Percentiles rank a stretch among this genome's conserved stretches.
These are phyloP conservation scores for Trichophyton equinum DNA, from an alignment of 2,329 filamentous ascomycete genomes.

Conservation along the genomic window DNA sequence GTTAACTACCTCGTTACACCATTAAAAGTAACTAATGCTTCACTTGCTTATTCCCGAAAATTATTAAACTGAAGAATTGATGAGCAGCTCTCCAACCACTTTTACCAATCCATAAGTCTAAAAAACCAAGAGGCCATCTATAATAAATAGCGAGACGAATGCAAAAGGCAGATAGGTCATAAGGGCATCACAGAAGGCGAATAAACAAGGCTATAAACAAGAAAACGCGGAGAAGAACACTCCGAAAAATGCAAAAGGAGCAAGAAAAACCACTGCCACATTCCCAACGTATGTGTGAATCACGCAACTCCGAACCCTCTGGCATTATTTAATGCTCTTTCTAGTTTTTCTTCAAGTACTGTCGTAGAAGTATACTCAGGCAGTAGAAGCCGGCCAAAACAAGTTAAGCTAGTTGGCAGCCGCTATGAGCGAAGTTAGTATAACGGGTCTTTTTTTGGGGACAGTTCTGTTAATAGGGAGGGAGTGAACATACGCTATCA, in stretches of 20 bases:
- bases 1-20: not conserved
- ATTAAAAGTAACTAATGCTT: not conserved
- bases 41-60: not conserved
- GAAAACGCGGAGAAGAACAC: not conserved
- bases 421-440: slow-evolving; percentile 20
- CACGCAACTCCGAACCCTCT: slow-evolving; percentile 78
- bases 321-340: slow-evolving; percentile 76
- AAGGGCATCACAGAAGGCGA: not conserved
- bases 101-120: not conserved
- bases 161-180: not conserved
- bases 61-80: not conserved
- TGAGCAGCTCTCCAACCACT: not conserved
- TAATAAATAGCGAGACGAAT: not conserved
- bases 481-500: slow-evolving; percentile 30
- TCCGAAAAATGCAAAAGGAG: not conserved
- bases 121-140: not conserved
- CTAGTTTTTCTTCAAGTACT: slow-evolving; percentile 59
- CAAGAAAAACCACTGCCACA: not conserved
- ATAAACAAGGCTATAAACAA: not conserved
- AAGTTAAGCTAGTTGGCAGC: slow-evolving; percentile 81
- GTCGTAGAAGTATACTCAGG: slow-evolving; percentile 67
- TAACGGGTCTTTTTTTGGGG: slow-evolving; percentile 8
- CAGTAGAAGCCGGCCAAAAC: slow-evolving; percentile 76
- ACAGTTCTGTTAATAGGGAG: not conserved
- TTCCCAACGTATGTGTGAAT: slow-evolving; percentile 5